phyloP scores from a whole-genome alignment of 371 early-diverging fungal species.

The Lichtheimia corymbifera region DNA sequence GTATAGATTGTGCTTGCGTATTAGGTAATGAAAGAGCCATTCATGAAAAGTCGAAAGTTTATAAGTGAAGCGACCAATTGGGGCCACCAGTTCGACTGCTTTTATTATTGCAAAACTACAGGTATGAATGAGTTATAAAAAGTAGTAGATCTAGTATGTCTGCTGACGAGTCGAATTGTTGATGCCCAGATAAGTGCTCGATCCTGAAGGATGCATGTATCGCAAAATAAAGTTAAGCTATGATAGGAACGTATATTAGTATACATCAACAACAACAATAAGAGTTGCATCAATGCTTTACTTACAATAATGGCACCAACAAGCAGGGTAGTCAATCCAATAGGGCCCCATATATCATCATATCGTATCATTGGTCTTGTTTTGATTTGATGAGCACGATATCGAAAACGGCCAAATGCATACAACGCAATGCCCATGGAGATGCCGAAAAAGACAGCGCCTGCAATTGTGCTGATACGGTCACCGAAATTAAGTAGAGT shows the following conservation, averaged over 20 bases:
- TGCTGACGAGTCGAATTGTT: slow-evolving; percentile 14
- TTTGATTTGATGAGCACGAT: slow-evolving; percentile 35
- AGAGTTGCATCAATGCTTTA: not conserved
- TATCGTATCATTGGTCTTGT: slow-evolving; percentile 31
- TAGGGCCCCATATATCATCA: slow-evolving; percentile 41
- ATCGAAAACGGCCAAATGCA: slow-evolving; percentile 33
- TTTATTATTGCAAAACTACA: too few species aligned
- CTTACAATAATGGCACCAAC: slow-evolving; percentile 40
- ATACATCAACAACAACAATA: not conserved
- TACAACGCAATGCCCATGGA: slow-evolving; percentile 31
- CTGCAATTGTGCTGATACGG: slow-evolving; percentile 28
- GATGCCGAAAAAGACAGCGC: slow-evolving; percentile 36
- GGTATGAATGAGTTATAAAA: too few species aligned
- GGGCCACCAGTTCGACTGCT: too few species aligned
- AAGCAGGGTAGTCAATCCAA: slow-evolving; percentile 31
- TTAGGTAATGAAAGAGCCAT: too few species aligned
- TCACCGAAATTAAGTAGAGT: slow-evolving; percentile 78
- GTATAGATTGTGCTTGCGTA: too few species aligned
- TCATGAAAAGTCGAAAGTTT: too few species aligned
- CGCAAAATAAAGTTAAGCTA: slow-evolving; percentile 25
- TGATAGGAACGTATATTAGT: not conserved
- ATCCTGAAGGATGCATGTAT: slow-evolving; percentile 3
- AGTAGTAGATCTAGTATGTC: not conserved
- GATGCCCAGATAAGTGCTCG: slow-evolving; percentile 19
- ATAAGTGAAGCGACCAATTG: too few species aligned